Percentiles rank a stretch among this genome's conserved stretches.
Evolutionary conservation across 352 stramenopile species (phyloP).

Genomic region (Pythium phragmitis): DNA sequence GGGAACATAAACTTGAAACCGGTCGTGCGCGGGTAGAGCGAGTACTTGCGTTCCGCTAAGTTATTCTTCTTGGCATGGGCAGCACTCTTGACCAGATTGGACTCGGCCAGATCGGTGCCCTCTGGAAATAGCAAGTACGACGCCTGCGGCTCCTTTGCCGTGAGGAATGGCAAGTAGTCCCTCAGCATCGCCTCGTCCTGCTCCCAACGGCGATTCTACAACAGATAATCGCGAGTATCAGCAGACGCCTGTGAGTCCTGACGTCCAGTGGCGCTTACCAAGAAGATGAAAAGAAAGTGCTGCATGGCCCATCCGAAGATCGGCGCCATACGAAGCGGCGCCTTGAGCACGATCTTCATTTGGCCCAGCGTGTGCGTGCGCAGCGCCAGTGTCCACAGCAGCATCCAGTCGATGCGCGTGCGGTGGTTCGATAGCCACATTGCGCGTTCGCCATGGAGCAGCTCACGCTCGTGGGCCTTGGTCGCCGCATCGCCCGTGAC

Average conservation of each 20-base stretch:
- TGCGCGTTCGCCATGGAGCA: conserved; percentile 49
- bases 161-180: conserved; percentile 58
- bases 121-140: conserved; percentile 83
- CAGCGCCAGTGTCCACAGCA: conserved; percentile 71
- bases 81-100: conserved; percentile 62
- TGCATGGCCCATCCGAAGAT: conserved; percentile 88
- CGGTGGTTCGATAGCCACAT: conserved; percentile 81
- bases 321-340: conserved; percentile 61
- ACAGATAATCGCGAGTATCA: background rate
- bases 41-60: conserved; percentile 47
- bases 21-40: conserved; percentile 75
- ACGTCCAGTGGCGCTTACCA: conserved; percentile 31
- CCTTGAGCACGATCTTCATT: conserved; percentile 78
- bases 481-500: conserved; percentile 60
- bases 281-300: conserved; percentile 84
- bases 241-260: background rate
- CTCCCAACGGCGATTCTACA: conserved; percentile 56
- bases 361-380: conserved; percentile 48
- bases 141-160: conserved; percentile 41
- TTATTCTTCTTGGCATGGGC: conserved; percentile 55
- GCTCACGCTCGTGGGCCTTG: conserved; percentile 45
- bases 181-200: conserved; percentile 59
- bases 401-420: conserved; percentile 86
- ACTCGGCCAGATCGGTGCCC: conserved; percentile 71
- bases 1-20: conserved; percentile 80